Evolutionary conservation across 257 asterid genomes (phyloP).

Genomic region (Przewalskia tangutica): DNA sequence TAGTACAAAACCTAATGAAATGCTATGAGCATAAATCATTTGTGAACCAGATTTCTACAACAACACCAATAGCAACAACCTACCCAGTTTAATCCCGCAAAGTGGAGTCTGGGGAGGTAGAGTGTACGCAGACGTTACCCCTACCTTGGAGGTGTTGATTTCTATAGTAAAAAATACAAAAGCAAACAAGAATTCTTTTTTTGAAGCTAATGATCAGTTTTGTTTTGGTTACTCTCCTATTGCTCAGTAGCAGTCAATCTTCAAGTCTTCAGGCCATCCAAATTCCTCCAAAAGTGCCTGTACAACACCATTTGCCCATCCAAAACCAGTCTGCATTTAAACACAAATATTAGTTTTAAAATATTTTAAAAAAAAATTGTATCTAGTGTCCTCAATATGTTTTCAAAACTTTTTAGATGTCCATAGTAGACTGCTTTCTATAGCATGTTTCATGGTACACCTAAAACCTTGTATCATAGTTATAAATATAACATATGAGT

Average conservation of each 20-base stretch:
- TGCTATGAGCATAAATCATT: too few species aligned
- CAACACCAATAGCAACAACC: too few species aligned
- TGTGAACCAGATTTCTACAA: too few species aligned
- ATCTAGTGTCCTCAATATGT: not conserved
- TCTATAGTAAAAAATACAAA: not conserved
- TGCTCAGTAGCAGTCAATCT: slow-evolving; percentile 29
- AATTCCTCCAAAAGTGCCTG: slow-evolving; percentile 77
- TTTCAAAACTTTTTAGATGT: not conserved
- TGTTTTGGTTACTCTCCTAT: not conserved
- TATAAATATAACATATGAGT: not conserved
- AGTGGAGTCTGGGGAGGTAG: too few species aligned
- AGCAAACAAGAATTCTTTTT: too few species aligned
- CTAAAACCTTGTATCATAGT: not conserved
- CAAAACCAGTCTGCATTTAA: slow-evolving; percentile 73
- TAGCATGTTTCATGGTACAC: not conserved
- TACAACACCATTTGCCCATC: slow-evolving; percentile 93
- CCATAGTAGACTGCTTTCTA: not conserved
- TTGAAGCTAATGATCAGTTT: too few species aligned
- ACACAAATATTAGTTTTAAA: not conserved
- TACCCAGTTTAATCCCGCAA: too few species aligned
- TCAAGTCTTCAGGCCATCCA: slow-evolving; percentile 65
- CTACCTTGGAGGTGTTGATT: not conserved
- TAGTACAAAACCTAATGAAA: too few species aligned
- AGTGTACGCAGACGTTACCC: too few species aligned
- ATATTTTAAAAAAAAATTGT: not conserved